Base-by-base conservation (phyloP, 2,329 filamentous ascomycete species). In the Macrophomina pseudophaseolina region DNA sequence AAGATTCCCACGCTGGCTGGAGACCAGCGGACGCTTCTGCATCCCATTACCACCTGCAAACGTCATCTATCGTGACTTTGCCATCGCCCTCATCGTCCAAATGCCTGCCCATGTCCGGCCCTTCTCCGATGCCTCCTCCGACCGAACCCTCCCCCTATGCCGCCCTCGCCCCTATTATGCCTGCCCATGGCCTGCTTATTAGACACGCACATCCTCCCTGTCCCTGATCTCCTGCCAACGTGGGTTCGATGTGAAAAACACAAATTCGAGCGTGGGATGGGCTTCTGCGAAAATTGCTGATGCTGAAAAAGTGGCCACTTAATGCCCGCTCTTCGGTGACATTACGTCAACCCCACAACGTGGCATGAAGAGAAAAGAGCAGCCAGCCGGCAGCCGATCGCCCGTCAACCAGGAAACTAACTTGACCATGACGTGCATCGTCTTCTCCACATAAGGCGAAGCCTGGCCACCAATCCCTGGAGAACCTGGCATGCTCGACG, bases 11-110 rank as follows among this genome's bases (percentile, higher is more conserved):
- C 18, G 42, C 40, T 12, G 40, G 18, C 23, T 59, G 40, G 56
- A 59, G 40, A 59, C 46, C 28, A 59, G 40, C 56, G 40, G 56
- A 14, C 40, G n/a, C 38, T 18, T 23, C 18, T 9, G 4, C 38
- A 16, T 30, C 12, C 32, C 42, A 62, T 62, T 62, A 62, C 58
- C 23, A 14, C 58, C 42, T 16, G n/a, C 42, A 48, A 7, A 49
- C 58, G 58, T 62, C 58, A 62, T 49, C 5, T 42, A 62, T 62
- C 58, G 58, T 62, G 58, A 35, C 33, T 7, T 16, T 18, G 58
- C 58, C 56, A 12, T 35, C 42, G 28, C 18, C 18, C 33, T 14
- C n/a, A 12, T n/a, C 16, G 16, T 53, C 51, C 51, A 54, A 33
- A 8, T 12, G 5, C 42, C 42, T 14, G 12, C 42, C 4, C 12